Percentiles rank a stretch among this genome's conserved stretches.
Conservation (phyloP, 192 early-diverging fungal genomes). For the Backusella morwellensis region DNA sequence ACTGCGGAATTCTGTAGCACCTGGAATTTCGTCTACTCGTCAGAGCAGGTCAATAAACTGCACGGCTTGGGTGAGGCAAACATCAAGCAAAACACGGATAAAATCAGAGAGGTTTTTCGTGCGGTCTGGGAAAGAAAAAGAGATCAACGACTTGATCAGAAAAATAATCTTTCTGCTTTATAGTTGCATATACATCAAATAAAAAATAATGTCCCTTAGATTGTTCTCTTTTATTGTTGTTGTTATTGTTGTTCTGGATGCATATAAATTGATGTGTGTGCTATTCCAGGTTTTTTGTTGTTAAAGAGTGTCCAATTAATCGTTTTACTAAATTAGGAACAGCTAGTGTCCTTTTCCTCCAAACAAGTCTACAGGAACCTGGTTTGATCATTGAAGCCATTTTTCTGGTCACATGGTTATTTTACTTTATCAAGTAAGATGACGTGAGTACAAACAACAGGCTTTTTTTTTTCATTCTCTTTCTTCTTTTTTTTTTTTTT, state of each 20-base stretch:
- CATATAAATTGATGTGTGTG: background rate
- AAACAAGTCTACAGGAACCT: background rate
- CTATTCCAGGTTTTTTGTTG: background rate
- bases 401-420: background rate
- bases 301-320: background rate
- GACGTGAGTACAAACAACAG: background rate
- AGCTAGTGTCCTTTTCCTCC: background rate
- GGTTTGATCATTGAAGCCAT: background rate
- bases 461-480: background rate
- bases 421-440: conserved; percentile 2
- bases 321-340: background rate
- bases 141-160: conserved; percentile 5
- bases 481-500: background rate
- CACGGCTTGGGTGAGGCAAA: conserved; percentile 56
- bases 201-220: background rate
- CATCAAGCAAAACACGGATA: conserved; percentile 46
- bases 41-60: conserved; percentile 59
- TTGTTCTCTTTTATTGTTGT: too few species aligned
- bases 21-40: conserved; percentile 63
- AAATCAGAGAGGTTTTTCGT: conserved; percentile 41
- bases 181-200: background rate
- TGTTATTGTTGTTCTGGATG: too few species aligned
- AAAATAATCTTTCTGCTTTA: background rate
- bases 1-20: conserved; percentile 61
- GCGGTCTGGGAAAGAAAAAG: conserved; percentile 50